Evolutionary conservation across 2,329 filamentous ascomycete species (phyloP).

Genomic region (Zymoseptoria ardabiliae): DNA sequence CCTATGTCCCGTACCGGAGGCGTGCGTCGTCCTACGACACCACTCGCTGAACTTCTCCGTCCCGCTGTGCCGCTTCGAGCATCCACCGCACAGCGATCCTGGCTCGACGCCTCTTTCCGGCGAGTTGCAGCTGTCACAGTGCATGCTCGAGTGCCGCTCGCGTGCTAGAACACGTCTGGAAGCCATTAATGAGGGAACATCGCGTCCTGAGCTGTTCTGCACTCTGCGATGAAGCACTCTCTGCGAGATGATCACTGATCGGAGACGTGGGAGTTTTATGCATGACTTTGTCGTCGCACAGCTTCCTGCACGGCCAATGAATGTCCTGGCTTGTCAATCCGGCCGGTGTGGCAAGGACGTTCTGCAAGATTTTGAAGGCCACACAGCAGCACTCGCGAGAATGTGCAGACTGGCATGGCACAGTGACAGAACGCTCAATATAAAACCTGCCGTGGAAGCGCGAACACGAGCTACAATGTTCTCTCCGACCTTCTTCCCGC

Average conservation of each 20-base stretch:
- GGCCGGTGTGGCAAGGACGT: not conserved
- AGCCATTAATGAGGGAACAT: not conserved
- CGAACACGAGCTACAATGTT: not conserved
- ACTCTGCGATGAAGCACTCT: not conserved
- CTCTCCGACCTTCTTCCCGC: not conserved
- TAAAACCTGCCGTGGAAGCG: not conserved
- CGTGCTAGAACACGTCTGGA: not conserved
- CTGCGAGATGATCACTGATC: not conserved
- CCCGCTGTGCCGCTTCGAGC: not conserved
- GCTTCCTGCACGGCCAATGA: not conserved
- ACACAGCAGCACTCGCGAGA: not conserved
- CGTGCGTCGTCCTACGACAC: not conserved
- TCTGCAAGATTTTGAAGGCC: not conserved
- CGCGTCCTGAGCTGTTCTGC: not conserved
- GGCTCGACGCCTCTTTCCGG: not conserved
- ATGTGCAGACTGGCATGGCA: not conserved
- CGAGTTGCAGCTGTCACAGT: conserved; percentile 6
- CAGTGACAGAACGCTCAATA: not conserved
- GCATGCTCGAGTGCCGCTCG: not conserved
- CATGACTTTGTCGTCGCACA: not conserved
- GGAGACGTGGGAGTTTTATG: not conserved
- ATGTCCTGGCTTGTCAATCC: not conserved
- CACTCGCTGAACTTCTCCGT: not conserved
- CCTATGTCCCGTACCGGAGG: not conserved
- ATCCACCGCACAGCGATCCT: not conserved